A percentile compares a stretch with the other conserved stretches of the same genome.
Evolutionary conservation across 139 green algal genomes (phyloP).

Genomic region (Chlorokybus atmophyticus): DNA sequence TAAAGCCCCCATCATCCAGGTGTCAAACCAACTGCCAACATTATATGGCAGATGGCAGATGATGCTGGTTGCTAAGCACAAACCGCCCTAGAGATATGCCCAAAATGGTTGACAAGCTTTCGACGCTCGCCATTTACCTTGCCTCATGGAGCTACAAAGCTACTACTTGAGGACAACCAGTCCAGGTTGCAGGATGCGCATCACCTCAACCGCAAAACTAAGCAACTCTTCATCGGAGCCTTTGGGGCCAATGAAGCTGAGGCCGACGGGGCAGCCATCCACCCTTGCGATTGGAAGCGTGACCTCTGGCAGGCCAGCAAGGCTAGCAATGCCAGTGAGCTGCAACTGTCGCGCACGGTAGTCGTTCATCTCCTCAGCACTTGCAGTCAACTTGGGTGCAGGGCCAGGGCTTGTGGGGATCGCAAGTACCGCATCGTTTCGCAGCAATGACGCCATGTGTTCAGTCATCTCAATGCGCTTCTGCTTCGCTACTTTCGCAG

Average conservation of each 20-base stretch:
- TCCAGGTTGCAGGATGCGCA: conserved; percentile 14
- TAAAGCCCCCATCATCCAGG: too few relatives aligned
- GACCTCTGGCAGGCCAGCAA: conserved; percentile 74
- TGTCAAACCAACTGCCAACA: too few relatives aligned
- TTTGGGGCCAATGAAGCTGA: conserved; percentile 57
- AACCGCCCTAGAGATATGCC: too few relatives aligned
- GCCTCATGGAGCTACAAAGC: too few relatives aligned
- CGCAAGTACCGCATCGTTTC: conserved; percentile 40
- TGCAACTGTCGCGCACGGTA: conserved; percentile 47
- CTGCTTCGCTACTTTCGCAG: conserved; percentile 6
- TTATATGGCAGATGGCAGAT: too few relatives aligned
- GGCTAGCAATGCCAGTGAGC: conserved; percentile 60
- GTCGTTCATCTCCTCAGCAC: conserved; percentile 37
- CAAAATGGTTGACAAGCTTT: too few relatives aligned
- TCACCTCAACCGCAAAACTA: conserved; percentile 39
- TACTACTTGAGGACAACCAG: too few relatives aligned
- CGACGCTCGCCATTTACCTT: too few relatives aligned
- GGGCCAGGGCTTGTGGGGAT: conserved; percentile 60
- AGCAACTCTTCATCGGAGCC: conserved; percentile 66
- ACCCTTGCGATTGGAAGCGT: conserved; percentile 46
- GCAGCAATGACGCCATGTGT: conserved; percentile 47
- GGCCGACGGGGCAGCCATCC: conserved; percentile 57
- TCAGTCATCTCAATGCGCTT: conserved; percentile 20
- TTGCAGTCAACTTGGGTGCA: conserved; percentile 36
- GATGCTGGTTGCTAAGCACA: too few relatives aligned